phyloP scores from a whole-genome alignment of 495 filamentous ascomycete genomes.

The Trichocladium antarcticum region DNA sequence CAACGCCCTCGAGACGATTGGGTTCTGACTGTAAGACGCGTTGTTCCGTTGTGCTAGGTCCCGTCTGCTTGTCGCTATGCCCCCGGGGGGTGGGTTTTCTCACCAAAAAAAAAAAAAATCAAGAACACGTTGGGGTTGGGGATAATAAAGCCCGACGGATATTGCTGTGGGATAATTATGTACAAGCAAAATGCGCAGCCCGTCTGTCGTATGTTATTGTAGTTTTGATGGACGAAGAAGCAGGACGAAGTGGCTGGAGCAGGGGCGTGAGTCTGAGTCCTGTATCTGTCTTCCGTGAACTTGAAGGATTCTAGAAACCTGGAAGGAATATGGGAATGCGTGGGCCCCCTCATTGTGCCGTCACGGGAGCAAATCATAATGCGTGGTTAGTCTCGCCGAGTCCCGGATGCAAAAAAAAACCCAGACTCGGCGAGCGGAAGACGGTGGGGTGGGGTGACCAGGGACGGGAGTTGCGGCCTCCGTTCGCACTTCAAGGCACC shows the following conservation, averaged over 20 bases:
- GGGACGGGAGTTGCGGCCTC: neutral
- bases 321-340: neutral
- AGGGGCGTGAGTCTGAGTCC: neutral
- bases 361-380: neutral
- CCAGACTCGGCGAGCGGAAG: neutral
- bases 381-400: neutral
- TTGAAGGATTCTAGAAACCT: constrained; percentile 1
- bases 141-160: too few species aligned
- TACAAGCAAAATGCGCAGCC: neutral
- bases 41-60: constrained; percentile 2
- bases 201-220: neutral
- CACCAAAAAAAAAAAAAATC: too few species aligned
- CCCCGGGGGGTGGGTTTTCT: neutral
- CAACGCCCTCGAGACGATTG: neutral
- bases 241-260: neutral
- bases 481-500: too few species aligned
- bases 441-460: neutral
- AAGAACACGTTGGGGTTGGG: too few species aligned
- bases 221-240: too few species aligned
- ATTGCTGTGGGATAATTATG: too few species aligned
- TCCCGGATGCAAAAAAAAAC: neutral
- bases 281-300: neutral
- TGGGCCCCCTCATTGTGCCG: too few species aligned
- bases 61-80: neutral
- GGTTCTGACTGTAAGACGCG: constrained; percentile 8